These are phyloP conservation scores for Lentinula edodes DNA, from an alignment of 768 basidiomycete species.

Conservation along the genomic window DNA sequence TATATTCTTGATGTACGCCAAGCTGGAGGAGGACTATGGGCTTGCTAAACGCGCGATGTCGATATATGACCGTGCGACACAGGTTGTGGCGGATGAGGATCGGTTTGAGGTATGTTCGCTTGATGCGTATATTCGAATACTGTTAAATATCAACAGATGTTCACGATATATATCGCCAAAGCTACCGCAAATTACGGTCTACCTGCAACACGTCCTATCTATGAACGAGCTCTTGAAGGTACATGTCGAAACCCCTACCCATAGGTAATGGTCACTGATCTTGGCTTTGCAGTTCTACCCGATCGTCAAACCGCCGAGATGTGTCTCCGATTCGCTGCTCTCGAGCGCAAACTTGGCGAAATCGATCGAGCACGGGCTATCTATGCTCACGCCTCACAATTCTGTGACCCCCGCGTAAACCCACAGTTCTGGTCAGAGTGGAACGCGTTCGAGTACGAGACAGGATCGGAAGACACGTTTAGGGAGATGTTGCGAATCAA, in stretches of 20 bases:
- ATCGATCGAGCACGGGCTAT: slow-evolving; percentile 96
- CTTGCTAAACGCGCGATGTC: slow-evolving; percentile 94
- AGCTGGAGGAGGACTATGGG: slow-evolving; percentile 91
- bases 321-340: slow-evolving; percentile 92
- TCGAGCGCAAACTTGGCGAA: slow-evolving; percentile 97
- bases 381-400: slow-evolving; percentile 96
- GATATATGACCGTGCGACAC: slow-evolving; percentile 90
- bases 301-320: slow-evolving; percentile 95
- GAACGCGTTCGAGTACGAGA: slow-evolving; percentile 98
- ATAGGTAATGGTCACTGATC: not conserved
- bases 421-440: slow-evolving; percentile 95
- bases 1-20: slow-evolving; percentile 93
- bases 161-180: slow-evolving; percentile 94
- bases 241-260: slow-evolving; percentile 2
- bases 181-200: slow-evolving; percentile 94
- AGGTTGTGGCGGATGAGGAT: slow-evolving; percentile 82
- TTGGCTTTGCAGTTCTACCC: slow-evolving; percentile 52
- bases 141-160: slow-evolving; percentile 59
- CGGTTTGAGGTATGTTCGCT: slow-evolving; percentile 77
- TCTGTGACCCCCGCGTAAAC: slow-evolving; percentile 92
- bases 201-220: slow-evolving; percentile 93
- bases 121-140: not conserved
- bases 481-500: slow-evolving; percentile 93
- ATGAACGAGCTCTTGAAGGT: slow-evolving; percentile 89
- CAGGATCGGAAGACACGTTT: slow-evolving; percentile 98